Conservation (phyloP, 2,329 filamentous ascomycete genomes). For the Neofusicoccum laricinum region DNA sequence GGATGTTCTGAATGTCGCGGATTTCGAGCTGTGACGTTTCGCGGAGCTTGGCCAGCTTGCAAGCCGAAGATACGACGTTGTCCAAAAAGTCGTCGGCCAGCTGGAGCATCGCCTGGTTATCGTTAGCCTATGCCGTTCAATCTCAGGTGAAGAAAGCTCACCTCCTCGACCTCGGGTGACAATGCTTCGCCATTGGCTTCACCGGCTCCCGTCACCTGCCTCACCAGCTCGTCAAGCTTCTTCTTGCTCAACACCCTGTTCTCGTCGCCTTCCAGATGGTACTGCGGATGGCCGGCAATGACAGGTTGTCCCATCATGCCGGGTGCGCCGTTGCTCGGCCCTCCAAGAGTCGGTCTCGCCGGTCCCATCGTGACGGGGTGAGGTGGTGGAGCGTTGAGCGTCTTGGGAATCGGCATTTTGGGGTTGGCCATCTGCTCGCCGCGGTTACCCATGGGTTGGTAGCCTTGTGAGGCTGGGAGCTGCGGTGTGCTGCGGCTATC, state of each 20-base stretch:
- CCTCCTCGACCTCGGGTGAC: slow-evolving; percentile 93
- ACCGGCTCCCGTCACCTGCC: slow-evolving; percentile 83
- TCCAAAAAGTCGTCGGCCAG: slow-evolving; percentile 95
- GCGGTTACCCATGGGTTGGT: slow-evolving; percentile 32
- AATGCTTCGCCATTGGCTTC: slow-evolving; percentile 73
- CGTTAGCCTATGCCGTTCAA: slow-evolving; percentile 20
- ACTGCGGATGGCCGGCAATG: slow-evolving; percentile 75
- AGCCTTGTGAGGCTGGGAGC: slow-evolving; percentile 28
- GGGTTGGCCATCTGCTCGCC: slow-evolving; percentile 46
- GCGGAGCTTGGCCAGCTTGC: slow-evolving; percentile 88
- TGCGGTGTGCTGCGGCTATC: slow-evolving; percentile 30
- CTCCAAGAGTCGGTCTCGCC: slow-evolving; percentile 79
- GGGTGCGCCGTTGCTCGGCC: slow-evolving; percentile 68
- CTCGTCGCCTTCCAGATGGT: slow-evolving; percentile 85
- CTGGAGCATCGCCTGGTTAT: slow-evolving; percentile 58
- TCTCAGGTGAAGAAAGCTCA: slow-evolving; percentile 42
- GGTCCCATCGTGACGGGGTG: slow-evolving; percentile 70
- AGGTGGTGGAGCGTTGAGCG: slow-evolving; percentile 68
- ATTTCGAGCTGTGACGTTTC: slow-evolving; percentile 86
- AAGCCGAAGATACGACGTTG: slow-evolving; percentile 80
- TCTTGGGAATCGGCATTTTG: slow-evolving; percentile 82
- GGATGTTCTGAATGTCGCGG: slow-evolving; percentile 56
- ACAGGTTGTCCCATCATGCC: slow-evolving; percentile 87
- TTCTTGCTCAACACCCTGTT: slow-evolving; percentile 96
- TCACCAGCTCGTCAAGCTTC: slow-evolving; percentile 91